Evolutionary conservation across 148 eudicot species (phyloP).

Genomic region (Rhododendron molle): DNA sequence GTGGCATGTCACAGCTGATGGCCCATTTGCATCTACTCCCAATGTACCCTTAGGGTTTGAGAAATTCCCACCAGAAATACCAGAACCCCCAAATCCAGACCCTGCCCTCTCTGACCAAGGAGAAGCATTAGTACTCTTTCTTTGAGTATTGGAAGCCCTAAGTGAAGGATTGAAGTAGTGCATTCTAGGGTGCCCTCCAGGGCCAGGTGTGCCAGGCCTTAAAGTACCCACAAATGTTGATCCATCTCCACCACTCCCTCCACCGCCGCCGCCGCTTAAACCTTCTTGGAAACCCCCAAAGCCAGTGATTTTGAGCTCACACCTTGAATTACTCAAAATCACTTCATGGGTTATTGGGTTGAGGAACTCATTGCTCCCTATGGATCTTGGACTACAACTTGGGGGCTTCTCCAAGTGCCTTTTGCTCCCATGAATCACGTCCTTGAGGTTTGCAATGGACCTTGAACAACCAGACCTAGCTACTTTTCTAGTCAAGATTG

Average conservation of each 20-base stretch:
- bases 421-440: slow-evolving; percentile 94
- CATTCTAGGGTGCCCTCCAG: slow-evolving; percentile 78
- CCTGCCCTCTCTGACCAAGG: slow-evolving; percentile 27
- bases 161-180: slow-evolving; percentile 50
- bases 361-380: slow-evolving; percentile 85
- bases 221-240: slow-evolving; percentile 72
- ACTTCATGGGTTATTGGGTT: slow-evolving; percentile 98
- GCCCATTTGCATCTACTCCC: slow-evolving; percentile 45
- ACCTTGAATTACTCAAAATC: slow-evolving; percentile 63
- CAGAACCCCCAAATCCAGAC: slow-evolving; percentile 20
- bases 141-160: slow-evolving; percentile 21
- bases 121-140: slow-evolving; percentile 34
- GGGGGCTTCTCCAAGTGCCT: slow-evolving; percentile 76
- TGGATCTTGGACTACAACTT: slow-evolving; percentile 88
- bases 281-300: slow-evolving; percentile 45
- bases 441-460: slow-evolving; percentile 88
- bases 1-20: slow-evolving; percentile 53
- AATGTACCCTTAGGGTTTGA: slow-evolving; percentile 37
- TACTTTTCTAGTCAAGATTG: slow-evolving; percentile 55
- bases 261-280: slow-evolving; percentile 9
- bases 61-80: slow-evolving; percentile 9
- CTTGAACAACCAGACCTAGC: slow-evolving; percentile 92
- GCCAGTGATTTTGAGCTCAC: slow-evolving; percentile 86
- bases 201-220: slow-evolving; percentile 94
- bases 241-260: slow-evolving; percentile 21